Base-by-base conservation (phyloP, 1,284 basidiomycete species). In the Naganishia sp. region DNA sequence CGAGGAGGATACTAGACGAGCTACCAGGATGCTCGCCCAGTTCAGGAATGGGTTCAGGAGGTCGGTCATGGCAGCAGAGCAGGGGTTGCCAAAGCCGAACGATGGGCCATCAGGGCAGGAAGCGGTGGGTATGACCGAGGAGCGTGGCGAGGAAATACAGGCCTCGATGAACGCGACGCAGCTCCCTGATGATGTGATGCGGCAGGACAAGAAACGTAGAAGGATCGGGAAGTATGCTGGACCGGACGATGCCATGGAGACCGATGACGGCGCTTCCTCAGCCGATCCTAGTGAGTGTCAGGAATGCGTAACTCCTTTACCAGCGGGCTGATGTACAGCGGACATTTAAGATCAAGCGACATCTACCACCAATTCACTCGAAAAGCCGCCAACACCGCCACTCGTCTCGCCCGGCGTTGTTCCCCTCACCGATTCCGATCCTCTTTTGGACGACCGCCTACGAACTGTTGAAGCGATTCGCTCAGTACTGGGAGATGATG, bases 381-480 rank as follows among this genome's bases (percentile, higher is more conserved):
- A 18, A 45, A 32, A 32, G 17, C 46, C 45, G 9, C 35, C 54
- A 21, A 23, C 54, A 0, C 32, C 45, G 0, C 25, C 56, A 46
- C 31, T 46, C 1, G 31, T 32, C 31, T 55, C 65, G 1, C 57
- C 66, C n/a, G 53, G 62, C 25, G 11, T 56, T 49, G 60, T 25
- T 45, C 58, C 64, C 56, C 21, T 68, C 46, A 39, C 69, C 61
- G 3, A 69, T 46, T 17, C 70, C 0, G 75, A 77, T 61, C 73
- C 74, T 23, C 60, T 75, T 5, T 56, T 71, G 23, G 68, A 70
- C 50, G 75, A 76, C 32, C 68, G 75, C 15, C 57, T 74, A 2
- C 70, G 72, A 42, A 67, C 75, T 18, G 32, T 76, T 25, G 64
- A 74, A 43, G 70, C 75, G 23, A 71, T 76, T 15, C 62, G 68